phyloP scores from a whole-genome alignment of 2,329 filamentous ascomycete genomes.

The Fusarium sp. region DNA sequence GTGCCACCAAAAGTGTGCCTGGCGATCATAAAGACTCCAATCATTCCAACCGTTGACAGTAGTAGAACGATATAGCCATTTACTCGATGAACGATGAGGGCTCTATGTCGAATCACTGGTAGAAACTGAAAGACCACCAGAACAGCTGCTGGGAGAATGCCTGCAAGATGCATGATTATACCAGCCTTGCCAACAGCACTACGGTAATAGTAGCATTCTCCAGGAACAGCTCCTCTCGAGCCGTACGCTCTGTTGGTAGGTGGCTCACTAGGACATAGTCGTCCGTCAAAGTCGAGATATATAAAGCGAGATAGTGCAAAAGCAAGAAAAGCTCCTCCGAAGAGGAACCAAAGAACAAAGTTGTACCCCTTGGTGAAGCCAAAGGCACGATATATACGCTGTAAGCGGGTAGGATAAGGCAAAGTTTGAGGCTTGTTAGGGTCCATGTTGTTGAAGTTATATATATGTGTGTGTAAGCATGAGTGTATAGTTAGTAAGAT shows the following conservation, averaged over 20 bases:
- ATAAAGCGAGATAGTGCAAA: constrained; percentile 35
- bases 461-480: background rate
- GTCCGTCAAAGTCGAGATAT: constrained; percentile 42
- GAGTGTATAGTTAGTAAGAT: background rate
- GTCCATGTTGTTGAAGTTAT: background rate
- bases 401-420: background rate
- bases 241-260: background rate
- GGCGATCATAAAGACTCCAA: constrained; percentile 62
- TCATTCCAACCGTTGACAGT: constrained; percentile 55
- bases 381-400: constrained; percentile 52
- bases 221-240: constrained; percentile 38
- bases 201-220: constrained; percentile 53
- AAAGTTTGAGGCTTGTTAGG: background rate
- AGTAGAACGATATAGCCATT: constrained; percentile 64
- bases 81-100: constrained; percentile 64
- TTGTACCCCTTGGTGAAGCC: constrained; percentile 67
- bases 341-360: constrained; percentile 61
- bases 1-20: constrained; percentile 62
- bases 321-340: constrained; percentile 48
- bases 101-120: constrained; percentile 55
- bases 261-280: constrained; percentile 42
- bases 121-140: constrained; percentile 59
- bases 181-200: constrained; percentile 43
- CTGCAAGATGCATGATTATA: constrained; percentile 56
- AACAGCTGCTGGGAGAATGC: constrained; percentile 55